Conservation (phyloP, 129 eudicot genomes). For the Flaveria robusta region DNA sequence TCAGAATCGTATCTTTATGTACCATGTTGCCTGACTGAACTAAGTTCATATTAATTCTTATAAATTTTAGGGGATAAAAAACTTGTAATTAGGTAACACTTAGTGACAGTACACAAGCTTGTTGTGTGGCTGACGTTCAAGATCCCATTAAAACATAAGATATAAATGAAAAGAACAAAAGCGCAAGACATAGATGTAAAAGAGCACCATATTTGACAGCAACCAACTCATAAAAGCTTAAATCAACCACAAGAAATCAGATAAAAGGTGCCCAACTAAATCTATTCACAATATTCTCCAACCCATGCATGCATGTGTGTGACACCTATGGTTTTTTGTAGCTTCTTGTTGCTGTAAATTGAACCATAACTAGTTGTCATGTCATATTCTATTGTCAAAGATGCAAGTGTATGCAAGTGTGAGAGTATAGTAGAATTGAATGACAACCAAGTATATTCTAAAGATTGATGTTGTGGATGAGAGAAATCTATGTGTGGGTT, state of each 20-base stretch:
- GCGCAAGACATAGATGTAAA: constrained; percentile 36
- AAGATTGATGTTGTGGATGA: constrained; percentile 62
- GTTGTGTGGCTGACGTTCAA: constrained; percentile 28
- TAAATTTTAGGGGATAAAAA: background rate
- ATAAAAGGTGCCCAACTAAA: constrained; percentile 29
- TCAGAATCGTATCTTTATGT: background rate
- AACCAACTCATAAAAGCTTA: constrained; percentile 40
- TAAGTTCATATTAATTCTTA: background rate
- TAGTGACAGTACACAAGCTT: constrained; percentile 6
- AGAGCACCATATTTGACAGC: constrained; percentile 40
- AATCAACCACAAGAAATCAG: constrained; percentile 40
- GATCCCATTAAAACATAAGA: constrained; percentile 34
- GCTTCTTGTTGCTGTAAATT: constrained; percentile 34
- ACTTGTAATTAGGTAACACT: background rate
- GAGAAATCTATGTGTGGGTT: constrained; percentile 50
- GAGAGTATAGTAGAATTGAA: constrained; percentile 36
- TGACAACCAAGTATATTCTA: constrained; percentile 65
- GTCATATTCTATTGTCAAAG: constrained; percentile 26
- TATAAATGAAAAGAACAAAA: constrained; percentile 36
- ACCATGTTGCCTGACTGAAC: background rate
- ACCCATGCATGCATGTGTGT: constrained; percentile 52
- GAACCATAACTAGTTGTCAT: constrained; percentile 39
- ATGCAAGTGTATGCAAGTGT: constrained; percentile 40
- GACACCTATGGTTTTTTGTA: constrained; percentile 51
- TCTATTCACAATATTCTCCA: constrained; percentile 29